Evolutionary conservation across 2,329 filamentous ascomycete genomes (phyloP).

Genomic region (Rutstroemia sp.): DNA sequence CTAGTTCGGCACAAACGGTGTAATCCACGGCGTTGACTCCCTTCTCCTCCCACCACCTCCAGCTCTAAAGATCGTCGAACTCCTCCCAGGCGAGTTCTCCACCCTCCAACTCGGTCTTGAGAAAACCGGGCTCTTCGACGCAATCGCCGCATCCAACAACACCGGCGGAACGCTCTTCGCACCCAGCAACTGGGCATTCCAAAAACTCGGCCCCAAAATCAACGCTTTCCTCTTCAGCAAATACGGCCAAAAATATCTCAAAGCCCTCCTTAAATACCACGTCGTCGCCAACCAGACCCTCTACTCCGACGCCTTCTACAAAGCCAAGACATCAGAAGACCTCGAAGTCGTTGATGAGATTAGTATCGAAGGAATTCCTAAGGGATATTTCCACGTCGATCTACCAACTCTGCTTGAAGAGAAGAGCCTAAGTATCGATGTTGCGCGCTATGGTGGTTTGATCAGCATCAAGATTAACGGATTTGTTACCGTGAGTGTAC

Average conservation of each 20-base stretch:
- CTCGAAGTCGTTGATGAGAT: slow-evolving; percentile 20
- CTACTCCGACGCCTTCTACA: slow-evolving; percentile 79
- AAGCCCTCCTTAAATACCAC: slow-evolving; percentile 72
- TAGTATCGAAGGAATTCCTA: slow-evolving; percentile 25
- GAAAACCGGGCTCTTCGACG: slow-evolving; percentile 64
- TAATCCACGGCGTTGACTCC: slow-evolving; percentile 70
- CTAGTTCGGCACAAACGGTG: slow-evolving; percentile 67
- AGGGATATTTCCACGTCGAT: slow-evolving; percentile 51
- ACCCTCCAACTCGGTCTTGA: slow-evolving; percentile 68
- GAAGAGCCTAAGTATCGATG: slow-evolving; percentile 62
- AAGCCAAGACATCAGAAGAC: slow-evolving; percentile 29
- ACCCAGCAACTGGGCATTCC: slow-evolving; percentile 74
- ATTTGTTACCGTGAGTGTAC: slow-evolving; percentile 54
- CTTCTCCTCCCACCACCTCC: slow-evolving; percentile 70
- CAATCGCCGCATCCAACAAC: slow-evolving; percentile 46
- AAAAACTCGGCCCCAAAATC: slow-evolving; percentile 60
- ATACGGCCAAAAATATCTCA: slow-evolving; percentile 66
- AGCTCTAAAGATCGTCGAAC: slow-evolving; percentile 53
- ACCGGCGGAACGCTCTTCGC: slow-evolving; percentile 72
- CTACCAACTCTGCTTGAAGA: slow-evolving; percentile 65
- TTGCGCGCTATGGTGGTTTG: slow-evolving; percentile 60
- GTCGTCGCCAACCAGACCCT: slow-evolving; percentile 66
- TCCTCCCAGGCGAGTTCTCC: slow-evolving; percentile 65
- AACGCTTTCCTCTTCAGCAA: slow-evolving; percentile 85
- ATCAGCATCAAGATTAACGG: slow-evolving; percentile 71